Evolutionary conservation across 257 asterid species (phyloP), one percentile per base, ranked within the genome.

Genomic region (Solanum dulcamara): DNA sequence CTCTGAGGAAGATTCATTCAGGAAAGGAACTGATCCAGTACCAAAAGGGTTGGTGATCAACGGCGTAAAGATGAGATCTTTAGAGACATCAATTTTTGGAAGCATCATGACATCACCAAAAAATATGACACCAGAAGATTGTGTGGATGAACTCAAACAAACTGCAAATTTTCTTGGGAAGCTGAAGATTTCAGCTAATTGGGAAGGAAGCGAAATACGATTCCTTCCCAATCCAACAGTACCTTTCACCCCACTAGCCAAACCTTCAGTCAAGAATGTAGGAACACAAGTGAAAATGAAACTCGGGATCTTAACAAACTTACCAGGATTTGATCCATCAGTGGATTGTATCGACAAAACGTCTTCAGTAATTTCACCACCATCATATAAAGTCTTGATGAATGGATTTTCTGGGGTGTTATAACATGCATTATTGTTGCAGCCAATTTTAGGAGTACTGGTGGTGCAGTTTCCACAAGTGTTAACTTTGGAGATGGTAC

Each of bases 161-260:
- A 89, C 14, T n/a, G 88, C 64, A 68, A 89, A 84, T 68, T 85
- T 87, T 81, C 85, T 84, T 10, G 84, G 26, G 17, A 87, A 84
- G 50, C 85, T 77, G 5, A 89, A 87, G 53, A 72, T 67, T 60
- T 50, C 14, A 22, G 88, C 40, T 15, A 89, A 82, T 64, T 85
- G 88, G 20, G 90, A 87, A 3, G 90, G 87, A 26, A 89, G 67
- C 1, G 89, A 81, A 1, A 87, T 85, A 0, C 2, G 42, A 28
- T 62, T n/a, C 62, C 86, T 87, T 13, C 91, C 91, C 28, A 89
- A 66, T 11, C 91, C 90, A 11, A 68, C 89, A 17, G 86, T 87
- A 1, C 90, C 91, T 57, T 64, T 85, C 67, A 84, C 90, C 50
- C 70, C 90, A 80, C 48, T 81, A 13, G 89, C 88, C n/a, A 88